A percentile compares a stretch with the other conserved stretches of the same genome.
phyloP scores from a whole-genome alignment of 2,329 filamentous ascomycete species.

The Sclerotinia sclerotiorum region DNA sequence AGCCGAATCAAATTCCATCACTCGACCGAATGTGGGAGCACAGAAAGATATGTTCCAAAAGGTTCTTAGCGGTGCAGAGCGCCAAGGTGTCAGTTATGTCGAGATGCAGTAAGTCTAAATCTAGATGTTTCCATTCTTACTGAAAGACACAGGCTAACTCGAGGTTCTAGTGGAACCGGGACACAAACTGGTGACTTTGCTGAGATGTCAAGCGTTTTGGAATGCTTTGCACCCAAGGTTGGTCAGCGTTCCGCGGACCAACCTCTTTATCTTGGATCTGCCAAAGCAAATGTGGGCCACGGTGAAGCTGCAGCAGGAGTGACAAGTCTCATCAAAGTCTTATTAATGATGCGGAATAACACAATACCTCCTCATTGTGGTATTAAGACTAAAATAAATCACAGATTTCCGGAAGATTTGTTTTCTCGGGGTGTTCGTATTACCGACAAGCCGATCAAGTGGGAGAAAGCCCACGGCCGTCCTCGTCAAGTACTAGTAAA shows the following conservation, averaged over 20 bases:
- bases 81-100: too few species aligned
- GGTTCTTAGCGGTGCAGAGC: too few species aligned
- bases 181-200: constrained; percentile 30
- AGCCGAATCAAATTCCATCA: too few species aligned
- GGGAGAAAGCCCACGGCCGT: constrained; percentile 33
- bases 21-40: too few species aligned
- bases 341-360: constrained; percentile 31
- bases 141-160: too few species aligned
- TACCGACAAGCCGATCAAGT: constrained; percentile 29
- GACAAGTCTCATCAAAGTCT: constrained; percentile 33
- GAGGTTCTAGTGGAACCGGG: constrained; percentile 20
- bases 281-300: constrained; percentile 37
- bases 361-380: constrained; percentile 27
- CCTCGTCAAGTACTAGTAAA: constrained; percentile 42
- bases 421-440: background rate
- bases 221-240: constrained; percentile 29
- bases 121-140: too few species aligned
- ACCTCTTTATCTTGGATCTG: constrained; percentile 28
- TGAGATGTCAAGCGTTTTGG: constrained; percentile 26
- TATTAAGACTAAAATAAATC: constrained; percentile 30
- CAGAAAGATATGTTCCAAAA: too few species aligned
- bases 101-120: too few species aligned
- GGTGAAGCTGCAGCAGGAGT: constrained; percentile 30
- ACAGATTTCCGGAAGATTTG: constrained; percentile 35
- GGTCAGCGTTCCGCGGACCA: constrained; percentile 30